Evolutionary conservation across 176 grass and related monocot species (phyloP).

Genomic region (Carex littledalei): DNA sequence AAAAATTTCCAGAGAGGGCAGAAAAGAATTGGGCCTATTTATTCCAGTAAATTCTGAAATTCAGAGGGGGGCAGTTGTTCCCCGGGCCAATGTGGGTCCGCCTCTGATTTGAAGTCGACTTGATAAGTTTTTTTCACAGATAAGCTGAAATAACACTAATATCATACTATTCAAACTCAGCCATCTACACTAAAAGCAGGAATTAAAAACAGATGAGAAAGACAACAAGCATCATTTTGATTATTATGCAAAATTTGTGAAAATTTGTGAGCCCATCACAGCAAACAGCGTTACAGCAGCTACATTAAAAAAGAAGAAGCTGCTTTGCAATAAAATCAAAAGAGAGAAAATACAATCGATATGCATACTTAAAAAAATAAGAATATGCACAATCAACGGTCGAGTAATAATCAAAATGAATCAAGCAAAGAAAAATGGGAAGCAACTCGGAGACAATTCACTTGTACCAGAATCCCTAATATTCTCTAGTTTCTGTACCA

Average conservation of each 20-base stretch:
- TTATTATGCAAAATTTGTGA: not conserved
- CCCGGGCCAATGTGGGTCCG: too few species aligned
- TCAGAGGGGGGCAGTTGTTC: too few species aligned
- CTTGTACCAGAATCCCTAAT: not conserved
- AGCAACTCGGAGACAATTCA: not conserved
- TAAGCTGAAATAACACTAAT: too few species aligned
- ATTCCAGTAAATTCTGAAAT: too few species aligned
- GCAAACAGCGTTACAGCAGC: not conserved
- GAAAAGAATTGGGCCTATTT: too few species aligned
- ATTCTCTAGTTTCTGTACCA: slow-evolving; percentile 68
- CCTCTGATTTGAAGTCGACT: too few species aligned
- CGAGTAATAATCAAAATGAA: not conserved
- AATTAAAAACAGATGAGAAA: not conserved
- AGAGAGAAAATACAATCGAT: not conserved
- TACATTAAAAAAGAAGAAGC: not conserved
- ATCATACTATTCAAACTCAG: too few species aligned
- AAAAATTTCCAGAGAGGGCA: too few species aligned
- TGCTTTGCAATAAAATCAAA: not conserved
- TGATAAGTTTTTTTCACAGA: too few species aligned
- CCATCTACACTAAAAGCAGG: not conserved
- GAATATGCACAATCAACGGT: not conserved
- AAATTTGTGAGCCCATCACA: not conserved
- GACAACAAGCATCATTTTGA: not conserved
- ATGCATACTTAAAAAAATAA: not conserved
- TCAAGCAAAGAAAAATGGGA: not conserved